These are phyloP conservation scores for Aspergillus vadensis DNA, from an alignment of 2,329 filamentous ascomycete species.

Conservation along the genomic window DNA sequence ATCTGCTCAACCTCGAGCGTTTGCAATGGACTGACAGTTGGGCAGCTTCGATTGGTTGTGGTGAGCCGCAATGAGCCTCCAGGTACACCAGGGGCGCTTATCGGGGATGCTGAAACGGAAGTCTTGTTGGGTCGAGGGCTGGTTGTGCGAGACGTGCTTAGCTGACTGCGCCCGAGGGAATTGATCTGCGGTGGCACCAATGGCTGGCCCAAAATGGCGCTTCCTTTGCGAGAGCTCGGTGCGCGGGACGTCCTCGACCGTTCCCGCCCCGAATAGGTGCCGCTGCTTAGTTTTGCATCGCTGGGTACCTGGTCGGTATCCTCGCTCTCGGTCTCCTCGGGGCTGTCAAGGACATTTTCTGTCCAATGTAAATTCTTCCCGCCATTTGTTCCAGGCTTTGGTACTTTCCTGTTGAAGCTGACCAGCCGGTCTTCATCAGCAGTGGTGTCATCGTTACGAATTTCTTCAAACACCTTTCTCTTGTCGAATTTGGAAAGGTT, in stretches of 20 bases:
- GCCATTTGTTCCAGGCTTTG: constrained; percentile 67
- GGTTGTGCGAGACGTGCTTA: constrained; percentile 40
- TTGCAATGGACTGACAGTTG: constrained; percentile 68
- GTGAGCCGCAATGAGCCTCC: constrained; percentile 54
- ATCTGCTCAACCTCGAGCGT: constrained; percentile 93
- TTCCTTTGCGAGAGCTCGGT: constrained; percentile 47
- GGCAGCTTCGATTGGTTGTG: constrained; percentile 57
- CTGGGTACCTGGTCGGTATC: constrained; percentile 54
- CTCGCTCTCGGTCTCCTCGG: constrained; percentile 74
- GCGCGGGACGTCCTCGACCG: constrained; percentile 42
- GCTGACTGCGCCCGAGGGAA: constrained; percentile 37
- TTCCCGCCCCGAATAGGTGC: constrained; percentile 48
- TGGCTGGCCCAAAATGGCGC: constrained; percentile 41
- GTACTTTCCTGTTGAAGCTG: constrained; percentile 72
- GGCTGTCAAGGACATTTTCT: constrained; percentile 80
- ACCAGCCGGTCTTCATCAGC: constrained; percentile 91
- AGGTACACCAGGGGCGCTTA: constrained; percentile 39
- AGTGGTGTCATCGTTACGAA: constrained; percentile 81
- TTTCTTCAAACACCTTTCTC: constrained; percentile 84
- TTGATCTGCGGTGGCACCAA: constrained; percentile 38
- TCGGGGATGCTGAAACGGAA: constrained; percentile 45
- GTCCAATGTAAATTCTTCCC: constrained; percentile 91
- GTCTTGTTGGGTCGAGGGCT: constrained; percentile 45
- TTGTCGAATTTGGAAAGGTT: constrained; percentile 96
- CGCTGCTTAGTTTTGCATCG: constrained; percentile 49